Conservation (phyloP, 2,329 filamentous ascomycete genomes). For the Phaeosphaeriaceae sp. region DNA sequence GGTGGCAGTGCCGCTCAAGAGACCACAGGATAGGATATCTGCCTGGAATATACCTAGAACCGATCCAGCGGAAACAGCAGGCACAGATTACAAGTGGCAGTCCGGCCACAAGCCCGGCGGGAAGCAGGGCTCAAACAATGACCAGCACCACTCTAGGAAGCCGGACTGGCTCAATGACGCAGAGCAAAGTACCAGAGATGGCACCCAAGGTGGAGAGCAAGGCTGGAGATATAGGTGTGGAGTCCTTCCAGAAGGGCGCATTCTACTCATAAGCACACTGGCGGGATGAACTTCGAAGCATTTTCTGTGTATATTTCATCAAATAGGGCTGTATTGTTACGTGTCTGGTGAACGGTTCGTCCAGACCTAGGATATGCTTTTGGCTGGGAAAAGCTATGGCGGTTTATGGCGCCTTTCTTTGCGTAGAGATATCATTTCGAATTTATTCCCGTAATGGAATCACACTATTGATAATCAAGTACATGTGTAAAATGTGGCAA, state of each 20-base stretch:
- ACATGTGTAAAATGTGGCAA: neutral
- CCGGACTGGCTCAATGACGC: conserved; percentile 55
- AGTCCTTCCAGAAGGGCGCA: conserved; percentile 75
- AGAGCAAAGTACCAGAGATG: conserved; percentile 51
- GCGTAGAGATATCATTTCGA: neutral
- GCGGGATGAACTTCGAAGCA: conserved; percentile 4
- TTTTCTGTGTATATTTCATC: conserved; percentile 20
- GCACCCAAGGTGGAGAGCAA: conserved; percentile 64
- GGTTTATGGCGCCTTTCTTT: conserved; percentile 16
- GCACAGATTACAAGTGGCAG: conserved; percentile 55
- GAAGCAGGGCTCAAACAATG: conserved; percentile 64
- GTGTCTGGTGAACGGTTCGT: neutral
- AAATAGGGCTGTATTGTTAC: conserved; percentile 5
- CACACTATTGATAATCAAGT: neutral
- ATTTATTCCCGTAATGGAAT: neutral
- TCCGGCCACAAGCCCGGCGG: conserved; percentile 51
- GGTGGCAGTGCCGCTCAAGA: conserved; percentile 93
- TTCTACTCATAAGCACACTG: conserved; percentile 65
- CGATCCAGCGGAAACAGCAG: conserved; percentile 66
- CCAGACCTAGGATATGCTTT: conserved; percentile 14
- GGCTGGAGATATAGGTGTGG: conserved; percentile 69
- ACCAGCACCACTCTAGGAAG: conserved; percentile 54
- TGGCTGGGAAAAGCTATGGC: conserved; percentile 33
- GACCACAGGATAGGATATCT: conserved; percentile 92
- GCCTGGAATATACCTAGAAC: conserved; percentile 87